phyloP scores from a whole-genome alignment of 2,329 filamentous ascomycete genomes.

The Curvularia sp. region DNA sequence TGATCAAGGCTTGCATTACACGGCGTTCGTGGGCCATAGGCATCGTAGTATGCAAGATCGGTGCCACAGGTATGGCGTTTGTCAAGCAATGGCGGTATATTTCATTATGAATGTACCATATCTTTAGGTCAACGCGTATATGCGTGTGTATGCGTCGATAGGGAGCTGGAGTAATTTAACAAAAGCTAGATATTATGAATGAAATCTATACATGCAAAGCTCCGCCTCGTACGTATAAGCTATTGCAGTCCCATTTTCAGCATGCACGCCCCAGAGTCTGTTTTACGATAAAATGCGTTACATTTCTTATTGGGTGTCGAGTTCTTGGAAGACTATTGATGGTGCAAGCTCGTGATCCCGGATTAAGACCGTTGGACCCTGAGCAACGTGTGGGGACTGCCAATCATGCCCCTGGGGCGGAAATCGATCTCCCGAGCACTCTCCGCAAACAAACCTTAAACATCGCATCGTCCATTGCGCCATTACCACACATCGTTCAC shows the following conservation, averaged over 20 bases:
- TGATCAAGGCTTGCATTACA: constrained; percentile 34
- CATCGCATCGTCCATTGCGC: constrained; percentile 20
- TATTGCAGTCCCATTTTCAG: background rate
- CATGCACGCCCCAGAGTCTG: too few species aligned
- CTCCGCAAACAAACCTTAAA: constrained; percentile 25
- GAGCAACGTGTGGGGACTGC: constrained; percentile 19
- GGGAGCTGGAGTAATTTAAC: background rate
- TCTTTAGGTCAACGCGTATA: background rate
- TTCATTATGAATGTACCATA: background rate
- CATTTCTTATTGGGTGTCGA: background rate
- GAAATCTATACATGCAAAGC: background rate
- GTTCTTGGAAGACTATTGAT: background rate
- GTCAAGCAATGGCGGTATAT: constrained; percentile 1
- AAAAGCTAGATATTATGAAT: background rate
- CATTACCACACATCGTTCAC: constrained; percentile 14
- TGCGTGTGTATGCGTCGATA: background rate
- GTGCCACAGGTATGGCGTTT: constrained; percentile 8
- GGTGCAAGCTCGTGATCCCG: background rate
- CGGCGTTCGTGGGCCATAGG: constrained; percentile 28
- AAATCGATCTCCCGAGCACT: constrained; percentile 24
- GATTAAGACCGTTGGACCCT: constrained; percentile 17
- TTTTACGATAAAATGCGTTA: background rate
- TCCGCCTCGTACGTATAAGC: background rate
- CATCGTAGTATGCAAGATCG: constrained; percentile 17
- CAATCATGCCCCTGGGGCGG: constrained; percentile 21